These are phyloP conservation scores for Thalassiosira hispida DNA, from an alignment of 352 stramenopile genomes.

Conservation along the genomic window DNA sequence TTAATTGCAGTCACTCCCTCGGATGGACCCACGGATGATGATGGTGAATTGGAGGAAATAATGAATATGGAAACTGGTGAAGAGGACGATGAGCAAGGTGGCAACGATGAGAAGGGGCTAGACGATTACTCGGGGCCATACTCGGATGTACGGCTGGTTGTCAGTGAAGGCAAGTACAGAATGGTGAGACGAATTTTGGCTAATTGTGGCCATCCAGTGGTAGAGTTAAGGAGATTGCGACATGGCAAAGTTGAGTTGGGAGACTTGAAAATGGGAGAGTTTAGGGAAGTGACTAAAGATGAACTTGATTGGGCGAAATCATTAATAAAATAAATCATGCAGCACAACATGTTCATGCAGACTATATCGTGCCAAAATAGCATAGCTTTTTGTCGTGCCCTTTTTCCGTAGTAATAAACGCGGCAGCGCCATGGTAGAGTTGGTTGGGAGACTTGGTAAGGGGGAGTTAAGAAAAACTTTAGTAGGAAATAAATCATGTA, in stretches of 20 bases:
- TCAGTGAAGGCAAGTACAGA: conserved; percentile 87
- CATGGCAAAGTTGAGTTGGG: conserved; percentile 76
- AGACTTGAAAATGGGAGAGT: conserved; percentile 63
- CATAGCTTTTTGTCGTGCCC: no score
- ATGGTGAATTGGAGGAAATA: conserved; percentile 32
- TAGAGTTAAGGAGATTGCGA: conserved; percentile 80
- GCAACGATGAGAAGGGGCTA: conserved; percentile 40
- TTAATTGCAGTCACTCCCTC: conserved; percentile 50
- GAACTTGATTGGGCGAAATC: conserved; percentile 72
- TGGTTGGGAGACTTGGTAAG: no score
- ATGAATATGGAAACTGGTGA: conserved; percentile 52
- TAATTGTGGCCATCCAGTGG: conserved; percentile 86
- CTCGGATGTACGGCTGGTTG: conserved; percentile 79
- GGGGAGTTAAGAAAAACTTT: no score
- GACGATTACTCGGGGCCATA: conserved; percentile 52
- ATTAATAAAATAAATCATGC: conserved; percentile 11
- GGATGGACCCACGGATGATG: conserved; percentile 39
- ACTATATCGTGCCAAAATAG: no score
- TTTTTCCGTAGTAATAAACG: no score
- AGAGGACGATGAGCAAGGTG: conserved; percentile 43
- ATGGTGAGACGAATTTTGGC: conserved; percentile 88
- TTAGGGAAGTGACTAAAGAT: conserved; percentile 55
- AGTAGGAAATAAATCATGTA: no score
- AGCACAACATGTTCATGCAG: no score
- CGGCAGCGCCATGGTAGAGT: no score